These are phyloP conservation scores for Phytophthora syringae DNA, from an alignment of 352 stramenopile genomes.

Conservation along the genomic window DNA sequence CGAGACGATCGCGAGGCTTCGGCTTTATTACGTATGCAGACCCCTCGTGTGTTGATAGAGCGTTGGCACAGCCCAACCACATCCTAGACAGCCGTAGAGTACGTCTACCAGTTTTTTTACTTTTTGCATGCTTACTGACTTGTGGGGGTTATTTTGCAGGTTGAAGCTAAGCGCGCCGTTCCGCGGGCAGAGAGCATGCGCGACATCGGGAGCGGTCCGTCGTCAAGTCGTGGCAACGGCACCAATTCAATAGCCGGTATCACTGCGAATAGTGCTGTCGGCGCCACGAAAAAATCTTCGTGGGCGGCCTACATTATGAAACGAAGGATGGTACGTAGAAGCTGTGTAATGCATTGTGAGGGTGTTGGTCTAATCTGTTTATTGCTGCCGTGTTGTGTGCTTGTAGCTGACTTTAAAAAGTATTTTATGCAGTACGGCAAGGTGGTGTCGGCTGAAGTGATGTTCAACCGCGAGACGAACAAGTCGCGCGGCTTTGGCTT, in stretches of 20 bases:
- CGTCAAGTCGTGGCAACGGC: constrained; percentile 57
- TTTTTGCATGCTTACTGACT: constrained; percentile 1
- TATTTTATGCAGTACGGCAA: constrained; percentile 95
- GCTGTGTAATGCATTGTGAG: not conserved
- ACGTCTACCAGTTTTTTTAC: constrained; percentile 27
- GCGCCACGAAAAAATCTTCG: constrained; percentile 93
- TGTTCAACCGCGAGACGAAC: constrained; percentile 96
- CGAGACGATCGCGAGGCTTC: constrained; percentile 89
- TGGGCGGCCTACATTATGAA: constrained; percentile 93
- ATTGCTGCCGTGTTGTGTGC: constrained; percentile 4
- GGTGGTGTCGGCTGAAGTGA: constrained; percentile 93
- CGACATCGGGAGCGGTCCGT: constrained; percentile 56
- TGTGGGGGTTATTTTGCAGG: constrained; percentile 49
- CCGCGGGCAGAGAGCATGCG: constrained; percentile 86
- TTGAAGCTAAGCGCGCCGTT: constrained; percentile 93
- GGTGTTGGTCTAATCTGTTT: not conserved
- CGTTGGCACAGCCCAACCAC: constrained; percentile 89
- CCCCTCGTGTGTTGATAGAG: constrained; percentile 86
- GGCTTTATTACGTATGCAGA: constrained; percentile 95
- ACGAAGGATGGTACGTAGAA: constrained; percentile 88
- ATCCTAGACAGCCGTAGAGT: constrained; percentile 91
- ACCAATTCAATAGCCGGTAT: constrained; percentile 62
- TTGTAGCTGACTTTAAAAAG: constrained; percentile 87
- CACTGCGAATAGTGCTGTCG: constrained; percentile 61
- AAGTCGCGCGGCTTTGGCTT: constrained; percentile 95